Conservation (phyloP, 1,284 basidiomycete species). For the Pyrrhoderma lamaoense region DNA sequence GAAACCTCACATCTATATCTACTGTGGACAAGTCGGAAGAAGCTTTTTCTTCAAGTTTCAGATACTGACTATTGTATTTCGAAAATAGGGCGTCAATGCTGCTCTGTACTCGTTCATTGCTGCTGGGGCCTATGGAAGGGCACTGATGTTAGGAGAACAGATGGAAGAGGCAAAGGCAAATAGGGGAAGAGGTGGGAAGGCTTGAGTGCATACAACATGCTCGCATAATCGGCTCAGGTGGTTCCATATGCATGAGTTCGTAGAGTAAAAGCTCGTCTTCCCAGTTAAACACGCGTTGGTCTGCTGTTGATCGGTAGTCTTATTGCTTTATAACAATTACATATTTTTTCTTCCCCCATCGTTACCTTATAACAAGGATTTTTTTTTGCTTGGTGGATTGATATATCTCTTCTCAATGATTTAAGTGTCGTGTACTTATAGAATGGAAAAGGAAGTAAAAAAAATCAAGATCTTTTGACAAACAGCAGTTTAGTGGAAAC, state of each 20-base stretch:
- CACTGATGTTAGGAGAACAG: constrained; percentile 54
- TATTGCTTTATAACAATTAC: no score
- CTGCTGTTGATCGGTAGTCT: constrained; percentile 15
- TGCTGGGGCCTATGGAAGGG: constrained; percentile 55
- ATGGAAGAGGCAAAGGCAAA: constrained; percentile 61
- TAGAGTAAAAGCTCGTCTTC: constrained; percentile 17
- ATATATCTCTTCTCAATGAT: no score
- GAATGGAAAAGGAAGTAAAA: no score
- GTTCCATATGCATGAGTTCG: background rate
- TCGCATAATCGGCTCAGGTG: background rate
- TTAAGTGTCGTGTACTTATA: no score
- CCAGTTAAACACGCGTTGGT: constrained; percentile 9
- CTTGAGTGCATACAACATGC: constrained; percentile 36
- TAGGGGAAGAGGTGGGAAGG: constrained; percentile 48
- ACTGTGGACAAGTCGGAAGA: background rate
- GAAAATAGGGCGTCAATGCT: constrained; percentile 63
- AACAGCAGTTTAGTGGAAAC: no score
- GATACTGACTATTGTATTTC: background rate
- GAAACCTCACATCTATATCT: no score
- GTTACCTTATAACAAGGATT: no score
- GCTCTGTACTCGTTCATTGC: constrained; percentile 67
- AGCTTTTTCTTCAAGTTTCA: background rate
- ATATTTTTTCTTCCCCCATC: no score
- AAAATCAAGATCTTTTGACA: no score
- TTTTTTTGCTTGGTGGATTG: no score